phyloP scores from a whole-genome alignment of 1,139 yeast species.

The Wickerhamiella infanticola region DNA sequence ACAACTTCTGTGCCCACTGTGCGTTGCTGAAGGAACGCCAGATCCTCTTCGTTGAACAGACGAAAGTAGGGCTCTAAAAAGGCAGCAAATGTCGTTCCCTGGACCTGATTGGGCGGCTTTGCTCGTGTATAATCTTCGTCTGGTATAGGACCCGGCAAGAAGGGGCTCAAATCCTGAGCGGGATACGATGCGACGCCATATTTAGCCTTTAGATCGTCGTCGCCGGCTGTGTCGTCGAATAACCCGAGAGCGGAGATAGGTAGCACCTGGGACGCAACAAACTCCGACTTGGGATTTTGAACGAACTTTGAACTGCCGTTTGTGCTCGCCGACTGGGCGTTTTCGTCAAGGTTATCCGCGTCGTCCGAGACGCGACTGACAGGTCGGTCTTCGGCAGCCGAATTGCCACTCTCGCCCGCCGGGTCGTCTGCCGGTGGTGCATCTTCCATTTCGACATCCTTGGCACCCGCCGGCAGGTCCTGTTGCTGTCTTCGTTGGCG shows the following conservation, averaged over 20 bases:
- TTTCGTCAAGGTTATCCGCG: conserved; percentile 1
- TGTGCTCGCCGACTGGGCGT: conserved; percentile 12
- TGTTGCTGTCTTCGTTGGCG: conserved; percentile 2
- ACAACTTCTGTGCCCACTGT: conserved; percentile 28
- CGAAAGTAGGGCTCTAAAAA: conserved; percentile 79
- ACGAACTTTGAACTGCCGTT: conserved; percentile 32
- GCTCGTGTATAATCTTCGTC: conserved; percentile 70
- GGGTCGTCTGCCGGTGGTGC: conserved; percentile 9
- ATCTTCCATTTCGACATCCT: conserved; percentile 8
- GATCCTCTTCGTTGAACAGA: conserved; percentile 61
- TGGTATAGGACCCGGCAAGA: conserved; percentile 81
- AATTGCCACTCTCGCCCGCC: neutral
- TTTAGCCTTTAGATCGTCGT: conserved; percentile 56
- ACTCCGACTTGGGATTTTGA: conserved; percentile 65
- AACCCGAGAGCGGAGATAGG: conserved; percentile 61
- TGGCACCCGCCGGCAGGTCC: conserved; percentile 7
- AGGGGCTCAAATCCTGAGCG: conserved; percentile 50
- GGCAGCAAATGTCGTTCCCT: conserved; percentile 72
- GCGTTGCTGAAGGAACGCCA: conserved; percentile 53
- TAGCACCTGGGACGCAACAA: conserved; percentile 55
- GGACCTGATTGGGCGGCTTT: conserved; percentile 86
- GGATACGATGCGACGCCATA: conserved; percentile 90
- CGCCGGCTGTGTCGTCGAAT: conserved; percentile 51
- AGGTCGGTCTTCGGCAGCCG: neutral
- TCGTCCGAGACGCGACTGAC: neutral